phyloP scores from a whole-genome alignment of 805 yeast genomes.

The Kluyveromyces aestuarii region DNA sequence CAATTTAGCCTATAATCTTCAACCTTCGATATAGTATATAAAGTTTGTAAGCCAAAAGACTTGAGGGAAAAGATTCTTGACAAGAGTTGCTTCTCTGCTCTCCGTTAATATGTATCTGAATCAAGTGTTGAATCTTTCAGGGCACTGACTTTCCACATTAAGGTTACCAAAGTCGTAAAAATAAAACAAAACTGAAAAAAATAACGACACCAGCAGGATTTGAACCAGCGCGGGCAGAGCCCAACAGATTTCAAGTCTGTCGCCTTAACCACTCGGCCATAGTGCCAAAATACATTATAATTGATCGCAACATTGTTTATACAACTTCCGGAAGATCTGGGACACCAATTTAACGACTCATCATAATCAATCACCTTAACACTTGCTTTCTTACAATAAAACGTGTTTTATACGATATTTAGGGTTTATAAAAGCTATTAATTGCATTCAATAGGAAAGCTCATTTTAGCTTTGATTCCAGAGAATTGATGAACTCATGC shows the following conservation, averaged over 20 bases:
- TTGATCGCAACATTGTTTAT: too few species aligned
- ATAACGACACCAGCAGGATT: slow-evolving; percentile 38
- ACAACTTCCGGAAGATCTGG: too few species aligned
- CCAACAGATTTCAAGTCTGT: slow-evolving; percentile 41
- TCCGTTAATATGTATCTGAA: neutral
- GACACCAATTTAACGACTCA: too few species aligned
- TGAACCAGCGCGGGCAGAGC: slow-evolving; percentile 42
- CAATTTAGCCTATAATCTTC: slow-evolving; percentile 15
- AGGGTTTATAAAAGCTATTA: too few species aligned
- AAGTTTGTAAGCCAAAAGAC: neutral
- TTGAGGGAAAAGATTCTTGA: neutral
- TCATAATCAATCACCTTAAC: too few species aligned
- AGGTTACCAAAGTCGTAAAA: neutral
- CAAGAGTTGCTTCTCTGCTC: neutral
- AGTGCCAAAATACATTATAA: slow-evolving; percentile 21
- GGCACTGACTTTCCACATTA: neutral
- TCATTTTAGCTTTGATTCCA: slow-evolving; percentile 3
- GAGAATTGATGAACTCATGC: slow-evolving; percentile 13
- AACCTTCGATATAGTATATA: neutral
- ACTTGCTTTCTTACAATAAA: too few species aligned
- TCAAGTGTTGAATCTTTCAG: neutral
- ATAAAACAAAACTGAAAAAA: slow-evolving; percentile 11
- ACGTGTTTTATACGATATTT: too few species aligned
- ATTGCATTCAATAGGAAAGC: too few species aligned
- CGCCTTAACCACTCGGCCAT: slow-evolving; percentile 44